Percentiles rank a stretch among this genome's conserved stretches.
phyloP scores from a whole-genome alignment of 1,139 yeast genomes.

The Pneumocystis wakefieldiae region DNA sequence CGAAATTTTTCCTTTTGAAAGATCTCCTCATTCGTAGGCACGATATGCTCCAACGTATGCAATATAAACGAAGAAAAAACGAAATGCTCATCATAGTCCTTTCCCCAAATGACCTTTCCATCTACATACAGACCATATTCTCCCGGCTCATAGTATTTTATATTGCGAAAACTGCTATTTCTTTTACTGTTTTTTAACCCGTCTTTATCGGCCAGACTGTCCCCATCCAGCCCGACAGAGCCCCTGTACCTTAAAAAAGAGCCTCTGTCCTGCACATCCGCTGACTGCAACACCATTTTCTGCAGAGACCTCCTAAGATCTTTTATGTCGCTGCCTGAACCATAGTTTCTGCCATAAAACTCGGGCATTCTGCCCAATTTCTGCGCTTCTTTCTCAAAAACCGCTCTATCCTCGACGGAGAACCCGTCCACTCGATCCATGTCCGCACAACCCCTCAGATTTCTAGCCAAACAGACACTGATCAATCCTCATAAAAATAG shows the following conservation, averaged over 20 bases:
- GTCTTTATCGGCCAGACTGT: not conserved
- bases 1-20: not conserved
- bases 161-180: not conserved
- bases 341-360: too few relatives aligned
- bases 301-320: too few relatives aligned
- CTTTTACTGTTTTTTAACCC: not conserved
- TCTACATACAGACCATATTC: not conserved
- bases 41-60: not conserved
- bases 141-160: not conserved
- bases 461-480: not conserved
- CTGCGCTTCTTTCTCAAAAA: too few relatives aligned
- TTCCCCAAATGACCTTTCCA: not conserved
- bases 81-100: not conserved
- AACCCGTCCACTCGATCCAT: not conserved
- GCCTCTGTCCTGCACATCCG: too few relatives aligned
- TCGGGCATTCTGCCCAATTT: too few relatives aligned
- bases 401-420: too few relatives aligned
- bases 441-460: not conserved
- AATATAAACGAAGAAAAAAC: not conserved
- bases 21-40: not conserved
- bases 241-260: too few relatives aligned
- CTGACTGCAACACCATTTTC: too few relatives aligned
- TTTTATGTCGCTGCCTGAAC: too few relatives aligned
- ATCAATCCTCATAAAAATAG: not conserved
- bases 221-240: too few relatives aligned